Base-by-base conservation (phyloP, 306 rosid species). In the Abrus pulchellus region DNA sequence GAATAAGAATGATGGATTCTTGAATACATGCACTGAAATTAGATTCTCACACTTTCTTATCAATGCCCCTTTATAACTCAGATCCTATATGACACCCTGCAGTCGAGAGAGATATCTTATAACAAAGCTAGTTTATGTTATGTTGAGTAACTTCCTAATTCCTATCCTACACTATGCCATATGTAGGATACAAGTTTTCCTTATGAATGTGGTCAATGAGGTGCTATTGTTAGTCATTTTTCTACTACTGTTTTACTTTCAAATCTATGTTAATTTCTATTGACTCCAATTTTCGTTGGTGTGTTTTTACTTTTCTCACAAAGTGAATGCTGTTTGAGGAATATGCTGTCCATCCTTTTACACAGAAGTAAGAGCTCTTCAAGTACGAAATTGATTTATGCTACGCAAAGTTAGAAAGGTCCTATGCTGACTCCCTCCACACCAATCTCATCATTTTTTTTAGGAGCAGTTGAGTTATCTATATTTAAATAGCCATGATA, bases 251-350 rank as follows among this genome's bases (percentile, higher is more conserved):
- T 36, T 36, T 4, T 36, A 36, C 40, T 36, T 36, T 4, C 2
- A 30, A 9, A 12, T 8, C 28, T 57, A 57, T 7, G 8, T 49
- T 50, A 7, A 63, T 20, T 36, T 64, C 53, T 76, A 5, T 64
- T 38, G 49, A 33, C 54, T 12, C 0, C 2, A 10, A 27, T 20
- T 62, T 48, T 8, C 2, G 6, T 14, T 34, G 27, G 27, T 14
- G 60, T 32, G n/a, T 38, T 13, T 48, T 36, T 36, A 36, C 11
- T 69, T 14, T 14, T 6, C 0, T 57, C 33, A 41, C 49, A 40
- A 78, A 78, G 76, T 78, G 76, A 76, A 68, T 68, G 82, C n/a
- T 75, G 2, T 55, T 78, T 2, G 75, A 78, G 75, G 82, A 78
- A 55, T 67, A 41, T 55, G 75, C 68, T 29, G 49, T 45, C 1